Percentiles rank a stretch among this genome's conserved stretches.
phyloP scores from a whole-genome alignment of 352 stramenopile genomes.

The Nothophytophthora sp. region DNA sequence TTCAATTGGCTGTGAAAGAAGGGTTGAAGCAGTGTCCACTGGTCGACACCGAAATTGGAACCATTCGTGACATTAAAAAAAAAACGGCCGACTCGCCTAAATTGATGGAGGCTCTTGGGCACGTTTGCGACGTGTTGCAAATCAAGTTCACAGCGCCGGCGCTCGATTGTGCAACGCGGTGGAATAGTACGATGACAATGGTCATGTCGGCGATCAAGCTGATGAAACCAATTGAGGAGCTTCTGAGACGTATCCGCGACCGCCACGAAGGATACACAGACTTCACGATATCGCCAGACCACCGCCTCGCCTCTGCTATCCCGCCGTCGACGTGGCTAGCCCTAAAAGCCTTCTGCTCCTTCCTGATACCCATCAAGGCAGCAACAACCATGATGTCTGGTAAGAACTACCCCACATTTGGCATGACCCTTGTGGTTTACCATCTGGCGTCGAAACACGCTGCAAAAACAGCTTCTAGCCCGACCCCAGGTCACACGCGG shows the following conservation, averaged over 20 bases:
- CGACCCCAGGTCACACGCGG: neutral
- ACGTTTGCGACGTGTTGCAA: neutral
- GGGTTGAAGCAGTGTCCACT: neutral
- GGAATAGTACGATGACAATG: conserved; percentile 14
- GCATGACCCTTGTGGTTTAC: neutral
- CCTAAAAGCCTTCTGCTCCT: neutral
- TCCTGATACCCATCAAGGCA: conserved; percentile 6
- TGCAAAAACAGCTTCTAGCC: neutral
- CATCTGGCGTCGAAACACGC: neutral
- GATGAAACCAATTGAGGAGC: conserved; percentile 1
- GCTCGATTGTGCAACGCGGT: conserved; percentile 4
- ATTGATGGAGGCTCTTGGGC: neutral
- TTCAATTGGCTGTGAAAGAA: conserved; percentile 12
- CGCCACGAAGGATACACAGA: conserved; percentile 1
- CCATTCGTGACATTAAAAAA: conserved; percentile 4
- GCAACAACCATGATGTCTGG: neutral
- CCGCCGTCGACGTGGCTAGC: neutral
- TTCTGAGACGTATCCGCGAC: neutral
- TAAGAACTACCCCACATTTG: conserved; percentile 2
- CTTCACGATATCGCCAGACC: neutral
- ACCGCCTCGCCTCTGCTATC: neutral
- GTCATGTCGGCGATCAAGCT: conserved; percentile 1
- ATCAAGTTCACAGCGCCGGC: neutral
- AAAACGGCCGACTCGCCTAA: neutral
- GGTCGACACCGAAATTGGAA: conserved; percentile 3